Percentiles rank a stretch among this genome's conserved stretches.
These are phyloP conservation scores for Hypoxylon sp. DNA, from an alignment of 2,329 filamentous ascomycete species.

Conservation along the genomic window DNA sequence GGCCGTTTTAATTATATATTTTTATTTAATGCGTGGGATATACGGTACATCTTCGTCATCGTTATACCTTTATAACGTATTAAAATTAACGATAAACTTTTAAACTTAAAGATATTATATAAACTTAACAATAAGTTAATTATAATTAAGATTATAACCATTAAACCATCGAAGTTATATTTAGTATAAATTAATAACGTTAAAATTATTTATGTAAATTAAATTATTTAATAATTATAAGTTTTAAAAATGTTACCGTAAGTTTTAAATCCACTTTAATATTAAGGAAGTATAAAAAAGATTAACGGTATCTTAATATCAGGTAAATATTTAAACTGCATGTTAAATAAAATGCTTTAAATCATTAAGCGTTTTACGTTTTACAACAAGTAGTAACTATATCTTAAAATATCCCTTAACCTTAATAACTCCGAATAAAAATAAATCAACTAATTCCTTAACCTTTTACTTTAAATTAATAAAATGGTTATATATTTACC, in stretches of 20 bases:
- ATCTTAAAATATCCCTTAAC: no score
- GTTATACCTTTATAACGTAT: neutral
- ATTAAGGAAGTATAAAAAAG: neutral
- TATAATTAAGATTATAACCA: neutral
- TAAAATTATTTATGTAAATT: no score
- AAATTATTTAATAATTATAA: constrained; percentile 5
- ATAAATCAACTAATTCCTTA: no score
- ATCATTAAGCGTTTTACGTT: no score
- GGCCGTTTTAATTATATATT: neutral
- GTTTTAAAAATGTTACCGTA: neutral
- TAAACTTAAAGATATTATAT: neutral
- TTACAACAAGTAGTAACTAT: no score
- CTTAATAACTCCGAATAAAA: no score
- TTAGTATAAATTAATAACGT: neutral
- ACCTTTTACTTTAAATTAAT: no score
- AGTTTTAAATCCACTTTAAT: neutral
- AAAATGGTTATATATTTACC: no score
- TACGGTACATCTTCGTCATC: neutral
- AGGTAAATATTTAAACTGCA: no score
- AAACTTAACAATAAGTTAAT: neutral
- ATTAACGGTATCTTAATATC: neutral
- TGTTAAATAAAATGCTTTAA: no score
- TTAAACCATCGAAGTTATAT: neutral
- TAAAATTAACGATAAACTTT: neutral
- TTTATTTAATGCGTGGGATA: neutral